Evolutionary conservation across 2,329 filamentous ascomycete genomes (phyloP).

Genomic region (Fusarium chuoi): DNA sequence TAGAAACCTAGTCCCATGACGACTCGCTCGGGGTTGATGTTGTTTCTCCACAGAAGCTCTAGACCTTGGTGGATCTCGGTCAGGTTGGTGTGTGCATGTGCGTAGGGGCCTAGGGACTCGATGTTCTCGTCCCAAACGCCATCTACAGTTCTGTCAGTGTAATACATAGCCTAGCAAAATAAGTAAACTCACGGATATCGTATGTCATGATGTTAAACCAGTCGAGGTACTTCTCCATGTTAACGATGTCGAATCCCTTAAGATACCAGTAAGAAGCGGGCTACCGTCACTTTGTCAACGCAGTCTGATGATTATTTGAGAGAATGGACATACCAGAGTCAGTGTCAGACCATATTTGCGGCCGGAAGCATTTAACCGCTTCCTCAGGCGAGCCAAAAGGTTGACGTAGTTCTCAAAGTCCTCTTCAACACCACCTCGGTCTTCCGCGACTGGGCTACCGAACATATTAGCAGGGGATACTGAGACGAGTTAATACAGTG

Average conservation of each 20-base stretch:
- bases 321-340: neutral
- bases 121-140: neutral
- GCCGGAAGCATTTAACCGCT: rapidly evolving
- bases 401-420: neutral
- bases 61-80: neutral
- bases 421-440: neutral
- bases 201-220: constrained; percentile 58
- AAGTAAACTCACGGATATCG: constrained; percentile 43
- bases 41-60: neutral
- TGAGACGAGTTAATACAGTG: too few relatives aligned
- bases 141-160: neutral
- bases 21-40: rapidly evolving
- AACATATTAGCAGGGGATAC: too few relatives aligned
- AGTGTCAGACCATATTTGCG: neutral
- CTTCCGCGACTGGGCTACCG: neutral
- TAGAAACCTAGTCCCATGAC: neutral
- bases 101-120: neutral
- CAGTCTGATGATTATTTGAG: too few relatives aligned
- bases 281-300: too few relatives aligned
- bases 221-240: constrained; percentile 41
- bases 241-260: constrained; percentile 37
- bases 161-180: too few relatives aligned
- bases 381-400: rapidly evolving
- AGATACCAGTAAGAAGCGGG: constrained; percentile 45
- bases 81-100: neutral